These are phyloP conservation scores for Euphorbia celastroides DNA, from an alignment of 441 rosid species.

Conservation along the genomic window DNA sequence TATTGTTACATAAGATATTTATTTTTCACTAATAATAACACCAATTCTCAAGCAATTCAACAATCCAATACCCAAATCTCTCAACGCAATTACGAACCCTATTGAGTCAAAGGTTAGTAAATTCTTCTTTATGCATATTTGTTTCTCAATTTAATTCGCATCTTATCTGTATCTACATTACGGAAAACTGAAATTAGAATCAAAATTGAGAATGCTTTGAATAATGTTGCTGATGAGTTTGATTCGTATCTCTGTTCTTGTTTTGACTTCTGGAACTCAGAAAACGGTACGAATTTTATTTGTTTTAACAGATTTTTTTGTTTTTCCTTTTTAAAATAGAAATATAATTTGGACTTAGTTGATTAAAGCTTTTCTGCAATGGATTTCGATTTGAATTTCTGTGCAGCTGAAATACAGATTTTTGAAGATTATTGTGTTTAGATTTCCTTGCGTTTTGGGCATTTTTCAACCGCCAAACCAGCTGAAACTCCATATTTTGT, in stretches of 20 bases:
- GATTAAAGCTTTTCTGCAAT: slow-evolving; percentile 7
- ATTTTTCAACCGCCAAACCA: slow-evolving; percentile 34
- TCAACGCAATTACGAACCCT: neutral
- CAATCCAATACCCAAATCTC: slow-evolving; percentile 3
- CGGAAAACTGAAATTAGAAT: neutral
- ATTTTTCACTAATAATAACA: neutral
- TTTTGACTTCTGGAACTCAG: slow-evolving; percentile 45
- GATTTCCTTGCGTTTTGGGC: slow-evolving; percentile 20
- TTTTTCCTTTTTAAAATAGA: slow-evolving; percentile 7
- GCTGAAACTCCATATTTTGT: slow-evolving; percentile 17
- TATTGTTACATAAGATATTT: neutral
- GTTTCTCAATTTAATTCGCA: neutral
- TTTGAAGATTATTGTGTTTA: neutral
- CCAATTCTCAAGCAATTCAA: neutral
- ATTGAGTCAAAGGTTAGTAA: slow-evolving; percentile 30
- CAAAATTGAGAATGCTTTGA: slow-evolving; percentile 9
- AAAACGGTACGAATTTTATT: slow-evolving; percentile 26
- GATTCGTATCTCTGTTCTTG: slow-evolving; percentile 13
- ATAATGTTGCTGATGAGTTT: slow-evolving; percentile 23
- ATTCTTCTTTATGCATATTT: slow-evolving; percentile 11
- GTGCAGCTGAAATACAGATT: neutral
- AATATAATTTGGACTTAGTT: slow-evolving; percentile 16
- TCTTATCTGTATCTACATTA: neutral
- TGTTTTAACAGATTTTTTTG: slow-evolving; percentile 2
- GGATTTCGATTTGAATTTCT: slow-evolving; percentile 17